These are phyloP conservation scores for Huntiella omanensis DNA, from an alignment of 2,329 filamentous ascomycete species.

Conservation along the genomic window DNA sequence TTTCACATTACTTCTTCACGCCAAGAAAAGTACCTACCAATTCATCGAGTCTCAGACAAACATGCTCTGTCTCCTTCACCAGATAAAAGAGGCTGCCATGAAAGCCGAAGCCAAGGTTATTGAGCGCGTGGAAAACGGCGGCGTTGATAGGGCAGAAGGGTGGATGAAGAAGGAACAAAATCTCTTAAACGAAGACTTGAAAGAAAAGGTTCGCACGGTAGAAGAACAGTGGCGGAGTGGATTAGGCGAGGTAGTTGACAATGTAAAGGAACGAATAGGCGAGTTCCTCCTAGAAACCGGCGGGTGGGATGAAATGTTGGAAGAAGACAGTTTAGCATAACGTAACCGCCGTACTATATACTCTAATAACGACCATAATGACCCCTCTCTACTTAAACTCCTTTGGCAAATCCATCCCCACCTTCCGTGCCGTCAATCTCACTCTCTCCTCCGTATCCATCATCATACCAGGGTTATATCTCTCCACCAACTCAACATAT, in stretches of 20 bases:
- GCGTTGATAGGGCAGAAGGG: conserved; percentile 24
- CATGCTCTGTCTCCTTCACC: conserved; percentile 71
- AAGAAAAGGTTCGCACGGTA: conserved; percentile 81
- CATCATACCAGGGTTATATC: conserved; percentile 84
- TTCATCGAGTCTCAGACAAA: conserved; percentile 94
- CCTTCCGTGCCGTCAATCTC: conserved; percentile 62
- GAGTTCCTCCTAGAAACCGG: conserved; percentile 55
- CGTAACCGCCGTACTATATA: not conserved
- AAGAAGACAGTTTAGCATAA: conserved; percentile 26
- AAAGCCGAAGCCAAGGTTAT: conserved; percentile 47
- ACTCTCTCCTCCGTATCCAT: conserved; percentile 77
- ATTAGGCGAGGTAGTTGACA: conserved; percentile 57
- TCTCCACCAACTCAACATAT: conserved; percentile 64
- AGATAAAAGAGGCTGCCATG: conserved; percentile 67
- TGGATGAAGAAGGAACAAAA: conserved; percentile 41
- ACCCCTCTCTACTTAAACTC: conserved; percentile 25
- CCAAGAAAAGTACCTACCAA: conserved; percentile 84
- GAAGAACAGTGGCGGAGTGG: conserved; percentile 83
- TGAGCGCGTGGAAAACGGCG: conserved; percentile 28
- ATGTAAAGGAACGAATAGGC: conserved; percentile 55
- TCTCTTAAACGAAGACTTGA: conserved; percentile 63
- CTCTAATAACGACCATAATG: not conserved
- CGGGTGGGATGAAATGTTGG: conserved; percentile 71
- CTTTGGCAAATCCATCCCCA: conserved; percentile 74
- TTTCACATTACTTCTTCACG: conserved; percentile 65